Base-by-base conservation (phyloP, 2,329 filamentous ascomycete species). In the Curvularia spicifera region DNA sequence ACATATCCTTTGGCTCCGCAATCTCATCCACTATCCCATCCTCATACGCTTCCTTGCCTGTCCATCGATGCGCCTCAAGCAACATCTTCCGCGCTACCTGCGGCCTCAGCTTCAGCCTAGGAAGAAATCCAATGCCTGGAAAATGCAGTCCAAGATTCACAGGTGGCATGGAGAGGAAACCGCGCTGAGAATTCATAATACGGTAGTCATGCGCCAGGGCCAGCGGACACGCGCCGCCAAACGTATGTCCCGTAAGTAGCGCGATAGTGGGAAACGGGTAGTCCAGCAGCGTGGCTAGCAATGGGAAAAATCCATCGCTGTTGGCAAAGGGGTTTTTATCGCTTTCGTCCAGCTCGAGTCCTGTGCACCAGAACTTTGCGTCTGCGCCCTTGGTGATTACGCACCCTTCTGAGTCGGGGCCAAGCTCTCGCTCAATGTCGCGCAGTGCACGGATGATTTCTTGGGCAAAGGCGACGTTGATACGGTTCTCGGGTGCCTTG, bases 141-240 rank as follows among this genome's bases (percentile, higher is more conserved):
- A 85, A 85, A 61, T 85, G 82, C 28, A 85, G 72, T 5, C 84
- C 84, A 1, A 85, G 77, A 53, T 85, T 79, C 0, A 85, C 81
- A 0, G 84, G 83, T 0, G 83, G 84, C 73, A 76, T 76, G 40
- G 65, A 74, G 53, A 73, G 68, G 56, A 71, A 76, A 7, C 74
- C 73, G 7, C 73, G 71, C 18, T 60, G 58, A 0, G 67, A 63
- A 47, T 75, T 76, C 74, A 77, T 78, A 58, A 78, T 75, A 5
- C 81, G 78, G 61, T 82, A 82, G 57, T 83, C 81, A 57, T 82
- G 81, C 4, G 79, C 76, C 1, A 83, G 70, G 0, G 79, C 78
- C 40, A 83, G 77, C 9, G 80, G 81, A 55, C 79, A 82, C 4
- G 76, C 81, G 5, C 80, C 81, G 35, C 81, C 81, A 40, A 83